Base-by-base conservation (phyloP, 2,329 filamentous ascomycete species). In the Diaporthe ampelina region DNA sequence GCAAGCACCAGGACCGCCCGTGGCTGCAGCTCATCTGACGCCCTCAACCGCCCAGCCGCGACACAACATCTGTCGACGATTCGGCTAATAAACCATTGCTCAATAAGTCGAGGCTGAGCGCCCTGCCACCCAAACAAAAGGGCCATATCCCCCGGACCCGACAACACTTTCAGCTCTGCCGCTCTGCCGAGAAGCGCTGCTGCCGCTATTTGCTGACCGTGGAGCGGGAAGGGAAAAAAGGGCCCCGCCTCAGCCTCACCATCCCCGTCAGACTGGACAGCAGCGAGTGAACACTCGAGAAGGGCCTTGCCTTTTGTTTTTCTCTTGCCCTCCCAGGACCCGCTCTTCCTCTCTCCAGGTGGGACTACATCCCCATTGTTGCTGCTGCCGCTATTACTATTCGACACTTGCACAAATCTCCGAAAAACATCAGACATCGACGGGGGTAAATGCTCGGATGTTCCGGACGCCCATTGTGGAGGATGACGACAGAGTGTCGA, bases 21-120 rank as follows among this genome's bases (percentile, higher is more conserved):
- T n/a, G 57, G 57, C 70, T 72, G 70, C 57, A 72, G 70, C 57
- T 72, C 70, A 63, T 48, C 45, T 72, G 45, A 72, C 70, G 37
- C 57, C 29, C 43, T 13, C 40, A 19, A 2, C 35, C 29, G 35
- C 40, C 45, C 32, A 40, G 11, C n/a, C 54, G 57, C 43, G 21
- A 59, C 26, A 37, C 43, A 71, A 52, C 43, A 40, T 29, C 56
- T 45, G 35, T 43, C 69, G 50, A 54, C 54, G 19, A 32, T 8
- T 32, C 56, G 69, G 43, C 57, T 61, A 32, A n/a, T 71, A 52
- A 43, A 43, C 11, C 15, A 61, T n/a, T 17, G 43, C 26, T 43
- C 35, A 40, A 29, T 59, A 52, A 40, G 17, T n/a, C 43, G 35
- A 61, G 43, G 69, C 69, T 71, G 24, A 26, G 32, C 40, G 32